Percentiles rank a stretch among this genome's conserved stretches.
Conservation (phyloP, 2,329 filamentous ascomycete genomes). For the Penicillium carneum region DNA sequence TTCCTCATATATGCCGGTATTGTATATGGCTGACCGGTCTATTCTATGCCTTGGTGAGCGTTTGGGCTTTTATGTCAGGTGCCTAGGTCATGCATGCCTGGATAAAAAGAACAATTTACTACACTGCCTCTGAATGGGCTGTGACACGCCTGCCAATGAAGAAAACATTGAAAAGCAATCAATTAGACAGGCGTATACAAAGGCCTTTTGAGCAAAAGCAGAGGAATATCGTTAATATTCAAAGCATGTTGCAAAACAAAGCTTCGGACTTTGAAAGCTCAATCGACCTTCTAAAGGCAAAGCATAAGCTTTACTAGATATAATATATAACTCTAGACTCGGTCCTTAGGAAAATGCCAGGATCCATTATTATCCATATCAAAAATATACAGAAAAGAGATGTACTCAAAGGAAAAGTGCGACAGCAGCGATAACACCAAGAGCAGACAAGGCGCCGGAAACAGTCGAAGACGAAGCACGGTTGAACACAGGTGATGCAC, state of each 20-base stretch:
- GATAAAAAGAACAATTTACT: not conserved
- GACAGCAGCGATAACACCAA: constrained; percentile 7
- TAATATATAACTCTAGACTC: not conserved
- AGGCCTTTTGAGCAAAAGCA: not conserved
- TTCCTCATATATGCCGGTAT: not conserved
- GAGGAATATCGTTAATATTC: not conserved
- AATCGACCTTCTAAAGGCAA: not conserved
- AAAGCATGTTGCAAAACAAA: not conserved
- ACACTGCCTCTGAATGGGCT: constrained; percentile 6
- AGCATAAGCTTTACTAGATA: not conserved
- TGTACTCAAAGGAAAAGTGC: constrained; percentile 7
- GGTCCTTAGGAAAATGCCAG: not conserved
- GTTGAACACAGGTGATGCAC: constrained; percentile 9
- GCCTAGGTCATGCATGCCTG: not conserved
- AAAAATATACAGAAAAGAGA: not conserved
- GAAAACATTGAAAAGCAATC: not conserved
- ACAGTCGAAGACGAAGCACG: constrained; percentile 3
- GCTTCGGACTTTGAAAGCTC: not conserved
- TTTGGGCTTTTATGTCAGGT: not conserved
- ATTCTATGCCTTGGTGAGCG: not conserved
- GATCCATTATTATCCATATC: not conserved
- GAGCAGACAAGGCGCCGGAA: not conserved
- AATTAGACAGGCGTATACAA: not conserved
- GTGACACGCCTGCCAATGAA: not conserved
- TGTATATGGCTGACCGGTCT: not conserved